These are phyloP conservation scores for Agarophyton chilense DNA, from an alignment of 23 red algal genomes.

Conservation along the genomic window DNA sequence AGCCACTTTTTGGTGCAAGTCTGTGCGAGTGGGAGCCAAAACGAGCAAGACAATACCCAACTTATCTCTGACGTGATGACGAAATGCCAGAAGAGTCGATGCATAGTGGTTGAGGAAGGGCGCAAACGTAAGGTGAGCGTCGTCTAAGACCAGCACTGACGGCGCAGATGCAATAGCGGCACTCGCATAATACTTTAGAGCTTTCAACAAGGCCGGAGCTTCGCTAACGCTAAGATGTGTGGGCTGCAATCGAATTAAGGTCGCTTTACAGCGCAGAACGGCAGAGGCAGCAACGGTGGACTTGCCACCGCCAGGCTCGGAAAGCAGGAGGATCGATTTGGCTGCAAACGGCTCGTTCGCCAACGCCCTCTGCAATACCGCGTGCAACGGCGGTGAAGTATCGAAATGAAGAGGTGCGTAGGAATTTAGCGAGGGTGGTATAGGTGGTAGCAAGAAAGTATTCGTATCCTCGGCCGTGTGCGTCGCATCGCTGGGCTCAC, in stretches of 20 bases:
- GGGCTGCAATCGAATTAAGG: constrained; percentile 11
- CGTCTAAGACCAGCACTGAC: constrained; percentile 41
- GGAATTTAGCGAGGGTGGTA: neutral
- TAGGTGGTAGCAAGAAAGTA: neutral
- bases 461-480: neutral
- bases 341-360: neutral
- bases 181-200: constrained; percentile 3
- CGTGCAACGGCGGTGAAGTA: constrained; percentile 24
- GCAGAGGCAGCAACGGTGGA: neutral
- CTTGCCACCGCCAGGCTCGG: neutral
- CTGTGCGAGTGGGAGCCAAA: neutral
- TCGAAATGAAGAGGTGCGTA: neutral
- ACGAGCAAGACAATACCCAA: neutral
- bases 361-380: neutral
- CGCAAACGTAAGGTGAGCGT: constrained; percentile 35
- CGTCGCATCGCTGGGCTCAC: neutral
- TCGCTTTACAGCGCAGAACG: neutral
- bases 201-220: neutral
- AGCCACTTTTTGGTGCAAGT: neutral
- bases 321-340: neutral
- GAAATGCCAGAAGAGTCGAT: constrained; percentile 2
- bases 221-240: neutral
- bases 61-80: neutral
- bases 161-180: neutral
- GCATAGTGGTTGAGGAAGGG: neutral